Percentiles rank a stretch among this genome's conserved stretches.
These are phyloP conservation scores for Achlya hypogyna DNA, from an alignment of 352 stramenopile genomes.

Conservation along the genomic window DNA sequence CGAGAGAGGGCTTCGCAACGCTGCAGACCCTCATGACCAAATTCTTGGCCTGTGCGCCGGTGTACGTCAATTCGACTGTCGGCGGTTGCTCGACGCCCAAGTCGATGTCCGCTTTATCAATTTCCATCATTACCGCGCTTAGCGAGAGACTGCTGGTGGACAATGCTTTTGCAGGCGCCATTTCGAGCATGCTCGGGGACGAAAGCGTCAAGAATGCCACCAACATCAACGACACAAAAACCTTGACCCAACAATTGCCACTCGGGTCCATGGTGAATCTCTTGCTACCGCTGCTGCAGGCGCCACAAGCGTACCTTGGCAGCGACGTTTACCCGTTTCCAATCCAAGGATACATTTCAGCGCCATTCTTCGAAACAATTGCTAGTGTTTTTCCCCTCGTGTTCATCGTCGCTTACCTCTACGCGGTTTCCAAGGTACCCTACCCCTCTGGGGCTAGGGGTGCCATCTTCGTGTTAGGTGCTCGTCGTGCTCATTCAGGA, in stretches of 20 bases:
- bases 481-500: constrained; percentile 86
- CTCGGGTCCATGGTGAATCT: constrained; percentile 13
- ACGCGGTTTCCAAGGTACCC: constrained; percentile 53
- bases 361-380: constrained; percentile 64
- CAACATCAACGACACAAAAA: no score
- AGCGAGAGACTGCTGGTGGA: background rate
- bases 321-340: constrained; percentile 38
- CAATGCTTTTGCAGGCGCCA: background rate
- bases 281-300: constrained; percentile 41
- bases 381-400: constrained; percentile 75
- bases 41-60: constrained; percentile 19
- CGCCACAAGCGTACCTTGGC: constrained; percentile 44
- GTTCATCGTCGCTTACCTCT: constrained; percentile 88
- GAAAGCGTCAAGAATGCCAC: no score
- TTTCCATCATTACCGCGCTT: constrained; percentile 48
- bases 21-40: constrained; percentile 33
- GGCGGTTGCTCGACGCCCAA: background rate
- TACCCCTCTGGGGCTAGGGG: background rate
- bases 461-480: constrained; percentile 22
- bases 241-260: background rate
- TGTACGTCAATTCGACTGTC: background rate
- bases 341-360: constrained; percentile 41
- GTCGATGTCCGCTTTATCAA: background rate
- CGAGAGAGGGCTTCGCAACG: constrained; percentile 4
- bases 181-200: background rate